Base-by-base conservation (phyloP, 805 yeast species). In the Schwanniomyces vanrijiae region DNA sequence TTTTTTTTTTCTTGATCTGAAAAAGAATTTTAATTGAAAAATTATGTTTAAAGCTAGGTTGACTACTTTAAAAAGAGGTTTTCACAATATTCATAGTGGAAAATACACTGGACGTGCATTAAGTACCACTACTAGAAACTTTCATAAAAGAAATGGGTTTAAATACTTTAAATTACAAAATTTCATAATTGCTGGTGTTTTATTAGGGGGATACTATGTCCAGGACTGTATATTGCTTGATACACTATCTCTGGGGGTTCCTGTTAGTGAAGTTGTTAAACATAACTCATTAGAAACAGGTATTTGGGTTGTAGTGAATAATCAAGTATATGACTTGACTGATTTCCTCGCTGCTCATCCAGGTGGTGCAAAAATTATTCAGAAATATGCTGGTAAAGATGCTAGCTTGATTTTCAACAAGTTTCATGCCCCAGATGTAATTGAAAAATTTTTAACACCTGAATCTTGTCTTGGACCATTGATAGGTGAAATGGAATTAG, bases 381-480 rank as follows among this genome's bases (percentile, higher is more conserved):
- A 75, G 41, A 63, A 61, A 25, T 66, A 67, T 51, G 82, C 79
- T 9, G 91, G 91, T 19, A 81, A 78, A 48, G 90, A 86, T 55
- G 82, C 78, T 5, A 66, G 79, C 21, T 49, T 53, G 26, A 61
- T 64, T 21, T 59, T 60, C 49, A 67, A 71, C 61, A 70, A 68
- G 56, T 72, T 72, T 60, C 81, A 76, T 57, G 52, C 59, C 2
- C 53, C 48, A n/a, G 52, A 51, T 22, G 48, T 54, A 20, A 46
- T 62, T 19, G 53, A 53, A 13, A 56, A 54, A 44, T 51, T 51
- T 42, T 48, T 62, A 8, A 46, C 56, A 7, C 53, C 51, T 5
- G 58, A 55, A 9, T 43, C 54, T 10, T 54, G 57, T 37, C 37
- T 59, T 37, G 66, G 66, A 0, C 57, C 58, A 5, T 50, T 63